Evolutionary conservation across 75 land plant genomes (phyloP).

Genomic region (Picea glauca): DNA sequence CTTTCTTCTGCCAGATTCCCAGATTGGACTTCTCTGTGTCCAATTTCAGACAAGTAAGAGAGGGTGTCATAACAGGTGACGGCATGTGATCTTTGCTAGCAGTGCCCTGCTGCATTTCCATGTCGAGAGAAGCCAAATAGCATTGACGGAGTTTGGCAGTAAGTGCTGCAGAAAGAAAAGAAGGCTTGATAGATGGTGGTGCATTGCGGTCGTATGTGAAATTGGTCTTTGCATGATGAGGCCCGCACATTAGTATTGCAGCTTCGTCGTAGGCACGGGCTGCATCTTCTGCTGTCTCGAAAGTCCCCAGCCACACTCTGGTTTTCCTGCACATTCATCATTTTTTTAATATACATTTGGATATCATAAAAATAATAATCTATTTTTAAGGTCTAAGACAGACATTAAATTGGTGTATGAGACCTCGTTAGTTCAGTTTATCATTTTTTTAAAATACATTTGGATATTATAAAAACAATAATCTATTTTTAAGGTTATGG

Average conservation of each 20-base stretch:
- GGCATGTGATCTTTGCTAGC: no score
- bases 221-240: conserved; percentile 65
- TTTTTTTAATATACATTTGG: background rate
- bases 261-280: conserved; percentile 90
- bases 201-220: conserved; percentile 33
- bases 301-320: conserved; percentile 90
- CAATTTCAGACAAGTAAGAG: conserved; percentile 78
- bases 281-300: conserved; percentile 75
- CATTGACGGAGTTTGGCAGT: conserved; percentile 60
- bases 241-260: conserved; percentile 63
- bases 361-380: no score
- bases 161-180: conserved; percentile 47
- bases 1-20: conserved; percentile 88
- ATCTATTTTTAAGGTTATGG: no score
- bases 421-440: no score
- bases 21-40: conserved; percentile 74
- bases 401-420: no score
- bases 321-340: conserved; percentile 60
- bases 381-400: no score
- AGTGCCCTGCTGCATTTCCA: no score
- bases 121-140: conserved; percentile 25
- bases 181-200: background rate
- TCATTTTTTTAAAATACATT: no score
- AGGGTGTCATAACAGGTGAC: background rate
- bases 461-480: no score